phyloP scores from a whole-genome alignment of 257 asterid species.

The Solanum neorickii region DNA sequence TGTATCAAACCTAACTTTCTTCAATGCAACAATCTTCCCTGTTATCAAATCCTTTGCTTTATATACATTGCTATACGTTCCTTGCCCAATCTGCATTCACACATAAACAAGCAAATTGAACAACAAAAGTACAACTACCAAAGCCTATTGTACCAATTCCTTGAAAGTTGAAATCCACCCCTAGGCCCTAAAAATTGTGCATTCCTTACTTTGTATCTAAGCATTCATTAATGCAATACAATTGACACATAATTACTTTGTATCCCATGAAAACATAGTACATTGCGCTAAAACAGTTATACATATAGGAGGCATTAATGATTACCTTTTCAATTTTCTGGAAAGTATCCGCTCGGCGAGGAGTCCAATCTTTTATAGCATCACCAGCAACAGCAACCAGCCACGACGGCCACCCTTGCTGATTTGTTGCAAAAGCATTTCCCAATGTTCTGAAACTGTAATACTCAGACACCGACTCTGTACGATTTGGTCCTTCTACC shows the following conservation, averaged over 20 bases:
- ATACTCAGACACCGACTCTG: not conserved
- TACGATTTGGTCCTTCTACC: not conserved
- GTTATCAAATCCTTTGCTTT: slow-evolving; percentile 80
- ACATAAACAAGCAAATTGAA: not conserved
- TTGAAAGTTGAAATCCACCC: not conserved
- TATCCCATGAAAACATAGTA: not conserved
- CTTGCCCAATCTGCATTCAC: slow-evolving; percentile 73
- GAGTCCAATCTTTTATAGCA: slow-evolving; percentile 71
- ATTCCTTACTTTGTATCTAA: not conserved
- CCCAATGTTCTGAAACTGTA: not conserved
- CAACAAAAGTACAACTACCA: not conserved
- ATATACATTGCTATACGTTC: slow-evolving; percentile 88
- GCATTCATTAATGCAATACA: not conserved
- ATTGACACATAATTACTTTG: not conserved
- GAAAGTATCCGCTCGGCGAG: slow-evolving; percentile 80
- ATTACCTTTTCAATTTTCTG: slow-evolving; percentile 81
- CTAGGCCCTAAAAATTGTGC: not conserved
- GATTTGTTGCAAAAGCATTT: not conserved
- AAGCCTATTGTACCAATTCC: not conserved
- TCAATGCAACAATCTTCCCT: slow-evolving; percentile 83
- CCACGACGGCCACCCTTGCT: slow-evolving; percentile 83
- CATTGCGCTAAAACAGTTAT: not conserved
- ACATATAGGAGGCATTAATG: not conserved
- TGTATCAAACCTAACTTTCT: slow-evolving; percentile 80
- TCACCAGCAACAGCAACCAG: slow-evolving; percentile 65